These are phyloP conservation scores for Botrytis squamosa DNA, from an alignment of 2,329 filamentous ascomycete genomes.

Conservation along the genomic window DNA sequence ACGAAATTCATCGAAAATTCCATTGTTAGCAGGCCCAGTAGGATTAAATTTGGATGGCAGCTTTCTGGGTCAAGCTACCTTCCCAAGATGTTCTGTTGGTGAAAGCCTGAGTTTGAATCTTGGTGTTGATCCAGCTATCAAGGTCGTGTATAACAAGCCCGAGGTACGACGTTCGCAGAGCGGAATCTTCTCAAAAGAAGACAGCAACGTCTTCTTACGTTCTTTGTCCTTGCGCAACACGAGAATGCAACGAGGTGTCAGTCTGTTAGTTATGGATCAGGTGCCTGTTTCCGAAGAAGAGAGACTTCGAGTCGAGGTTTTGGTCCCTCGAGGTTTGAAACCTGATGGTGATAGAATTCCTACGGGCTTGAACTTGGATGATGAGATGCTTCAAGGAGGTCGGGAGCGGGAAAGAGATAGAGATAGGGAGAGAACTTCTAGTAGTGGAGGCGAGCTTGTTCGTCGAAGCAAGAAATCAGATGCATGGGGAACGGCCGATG, in stretches of 20 bases:
- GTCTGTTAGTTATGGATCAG: constrained; percentile 57
- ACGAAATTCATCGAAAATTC: constrained; percentile 55
- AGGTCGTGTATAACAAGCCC: constrained; percentile 55
- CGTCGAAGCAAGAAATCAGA: constrained; percentile 32
- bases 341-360: constrained; percentile 42
- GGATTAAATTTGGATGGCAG: constrained; percentile 62
- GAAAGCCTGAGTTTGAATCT: constrained; percentile 54
- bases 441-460: constrained; percentile 1
- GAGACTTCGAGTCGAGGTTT: constrained; percentile 51
- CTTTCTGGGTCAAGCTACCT: constrained; percentile 56
- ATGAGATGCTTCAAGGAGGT: constrained; percentile 24
- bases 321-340: constrained; percentile 49
- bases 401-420: constrained; percentile 28
- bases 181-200: constrained; percentile 55
- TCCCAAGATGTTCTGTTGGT: constrained; percentile 56
- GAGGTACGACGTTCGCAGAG: constrained; percentile 51
- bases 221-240: constrained; percentile 53
- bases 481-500: constrained; percentile 55
- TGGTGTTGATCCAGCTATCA: constrained; percentile 59
- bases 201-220: constrained; percentile 51
- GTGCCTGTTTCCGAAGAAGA: constrained; percentile 63
- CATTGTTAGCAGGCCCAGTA: constrained; percentile 53
- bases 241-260: constrained; percentile 43
- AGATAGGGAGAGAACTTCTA: constrained; percentile 28
- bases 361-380: constrained; percentile 37